Evolutionary conservation across 371 early-diverging fungal genomes (phyloP).

Genomic region (Parasitella parasitica): DNA sequence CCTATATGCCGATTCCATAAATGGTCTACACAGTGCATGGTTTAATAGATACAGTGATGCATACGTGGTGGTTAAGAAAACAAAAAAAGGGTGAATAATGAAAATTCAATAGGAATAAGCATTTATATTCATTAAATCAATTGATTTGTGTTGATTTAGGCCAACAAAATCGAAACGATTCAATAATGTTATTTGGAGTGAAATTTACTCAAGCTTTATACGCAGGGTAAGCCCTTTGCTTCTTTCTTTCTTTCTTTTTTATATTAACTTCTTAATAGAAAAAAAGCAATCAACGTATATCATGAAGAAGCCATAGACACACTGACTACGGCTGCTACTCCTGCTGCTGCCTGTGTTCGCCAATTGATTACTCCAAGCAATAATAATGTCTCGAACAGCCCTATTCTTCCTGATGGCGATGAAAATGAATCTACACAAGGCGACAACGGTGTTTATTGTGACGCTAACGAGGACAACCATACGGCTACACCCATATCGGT

Average conservation of each 20-base stretch:
- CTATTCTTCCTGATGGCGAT: slow-evolving; percentile 9
- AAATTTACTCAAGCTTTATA: not conserved
- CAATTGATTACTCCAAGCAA: too few relatives aligned
- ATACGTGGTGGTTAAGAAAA: slow-evolving; percentile 6
- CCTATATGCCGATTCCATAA: slow-evolving; percentile 10
- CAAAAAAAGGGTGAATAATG: slow-evolving; percentile 19
- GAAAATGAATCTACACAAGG: slow-evolving; percentile 15
- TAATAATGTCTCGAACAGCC: too few relatives aligned
- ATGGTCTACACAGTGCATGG: slow-evolving; percentile 15
- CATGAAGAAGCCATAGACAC: slow-evolving; percentile 14
- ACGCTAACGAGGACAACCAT: slow-evolving; percentile 7
- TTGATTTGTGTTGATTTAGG: slow-evolving; percentile 16
- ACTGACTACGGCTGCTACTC: slow-evolving; percentile 10
- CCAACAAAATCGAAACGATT: slow-evolving; percentile 12
- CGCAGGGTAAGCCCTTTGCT: slow-evolving; percentile 9
- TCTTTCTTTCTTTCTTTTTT: slow-evolving; percentile 11
- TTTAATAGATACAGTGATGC: slow-evolving; percentile 8
- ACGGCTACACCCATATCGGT: too few relatives aligned
- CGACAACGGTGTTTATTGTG: slow-evolving; percentile 4
- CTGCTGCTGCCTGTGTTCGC: slow-evolving; percentile 9
- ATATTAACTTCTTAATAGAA: slow-evolving; percentile 12
- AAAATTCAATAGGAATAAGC: slow-evolving; percentile 10
- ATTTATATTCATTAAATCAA: too few relatives aligned
- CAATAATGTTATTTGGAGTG: slow-evolving; percentile 13
- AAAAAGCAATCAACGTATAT: slow-evolving; percentile 12